Percentiles rank a stretch among this genome's conserved stretches.
Evolutionary conservation across 176 grass and related monocot genomes (phyloP).

Genomic region (Rhynchospora pubera): DNA sequence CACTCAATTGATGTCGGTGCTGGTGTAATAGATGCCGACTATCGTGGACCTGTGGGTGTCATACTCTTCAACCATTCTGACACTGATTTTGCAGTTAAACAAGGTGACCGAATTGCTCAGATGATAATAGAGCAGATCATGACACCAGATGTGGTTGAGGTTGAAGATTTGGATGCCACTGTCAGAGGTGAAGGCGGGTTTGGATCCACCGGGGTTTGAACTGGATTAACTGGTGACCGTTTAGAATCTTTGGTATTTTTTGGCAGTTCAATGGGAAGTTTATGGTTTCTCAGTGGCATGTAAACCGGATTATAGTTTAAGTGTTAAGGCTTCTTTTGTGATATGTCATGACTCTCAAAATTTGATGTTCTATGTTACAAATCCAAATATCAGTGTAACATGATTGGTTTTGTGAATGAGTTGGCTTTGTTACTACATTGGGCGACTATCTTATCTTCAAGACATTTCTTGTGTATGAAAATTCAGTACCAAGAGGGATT

Average conservation of each 20-base stretch:
- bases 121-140: slow-evolving; percentile 59
- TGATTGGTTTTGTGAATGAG: background rate
- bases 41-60: slow-evolving; percentile 65
- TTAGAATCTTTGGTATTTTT: background rate
- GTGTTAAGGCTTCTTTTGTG: background rate
- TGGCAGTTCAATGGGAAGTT: background rate
- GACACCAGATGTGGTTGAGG: slow-evolving; percentile 67
- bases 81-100: slow-evolving; percentile 60
- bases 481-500: background rate
- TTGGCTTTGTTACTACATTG: background rate
- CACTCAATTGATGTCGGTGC: slow-evolving; percentile 82
- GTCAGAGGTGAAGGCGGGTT: slow-evolving; percentile 66
- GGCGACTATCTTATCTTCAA: background rate
- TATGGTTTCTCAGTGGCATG: slow-evolving; percentile 1
- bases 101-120: slow-evolving; percentile 58
- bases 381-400: background rate
- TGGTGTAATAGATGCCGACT: slow-evolving; percentile 82
- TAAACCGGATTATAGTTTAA: background rate
- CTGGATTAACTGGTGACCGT: background rate
- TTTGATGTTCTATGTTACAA: too few relatives aligned
- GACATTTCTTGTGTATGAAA: background rate
- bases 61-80: slow-evolving; percentile 92
- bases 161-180: slow-evolving; percentile 71
- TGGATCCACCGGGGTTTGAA: slow-evolving; percentile 71
- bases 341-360: background rate